Percentiles rank a stretch among this genome's conserved stretches.
Conservation (phyloP, 345 rosid species). For the Raphanus sativus region DNA sequence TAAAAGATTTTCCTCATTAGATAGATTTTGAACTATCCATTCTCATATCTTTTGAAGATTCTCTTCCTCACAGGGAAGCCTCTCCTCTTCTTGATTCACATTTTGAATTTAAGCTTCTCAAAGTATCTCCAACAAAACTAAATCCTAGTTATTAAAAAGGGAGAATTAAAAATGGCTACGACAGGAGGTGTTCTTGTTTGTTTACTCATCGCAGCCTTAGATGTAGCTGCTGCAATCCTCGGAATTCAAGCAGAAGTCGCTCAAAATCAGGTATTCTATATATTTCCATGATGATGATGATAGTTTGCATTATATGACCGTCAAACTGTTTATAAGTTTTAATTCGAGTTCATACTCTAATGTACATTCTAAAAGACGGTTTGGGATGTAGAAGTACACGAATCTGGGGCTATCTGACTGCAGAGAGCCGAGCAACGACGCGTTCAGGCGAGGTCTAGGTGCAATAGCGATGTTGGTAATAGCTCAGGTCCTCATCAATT, state of each 20-base stretch:
- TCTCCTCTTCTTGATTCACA: conserved; percentile 23
- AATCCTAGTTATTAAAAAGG: not conserved
- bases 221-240: conserved; percentile 75
- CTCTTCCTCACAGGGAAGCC: conserved; percentile 9
- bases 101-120: not conserved
- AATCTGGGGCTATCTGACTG: conserved; percentile 85
- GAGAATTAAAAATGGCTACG: conserved; percentile 46
- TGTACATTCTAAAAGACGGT: not conserved
- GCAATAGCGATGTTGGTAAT: conserved; percentile 64
- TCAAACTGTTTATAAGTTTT: not conserved
- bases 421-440: conserved; percentile 77
- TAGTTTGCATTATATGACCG: not conserved
- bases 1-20: conserved; percentile 19
- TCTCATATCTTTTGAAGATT: conserved; percentile 16
- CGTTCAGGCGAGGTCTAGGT: conserved; percentile 73
- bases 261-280: conserved; percentile 63
- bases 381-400: conserved; percentile 56
- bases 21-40: not conserved
- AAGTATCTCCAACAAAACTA: not conserved
- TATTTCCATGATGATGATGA: not conserved
- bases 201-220: conserved; percentile 74
- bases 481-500: conserved; percentile 72
- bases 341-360: not conserved
- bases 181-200: conserved; percentile 65
- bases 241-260: conserved; percentile 85